Evolutionary conservation across 257 asterid species (phyloP).

Genomic region (Lavandula angustifolia): DNA sequence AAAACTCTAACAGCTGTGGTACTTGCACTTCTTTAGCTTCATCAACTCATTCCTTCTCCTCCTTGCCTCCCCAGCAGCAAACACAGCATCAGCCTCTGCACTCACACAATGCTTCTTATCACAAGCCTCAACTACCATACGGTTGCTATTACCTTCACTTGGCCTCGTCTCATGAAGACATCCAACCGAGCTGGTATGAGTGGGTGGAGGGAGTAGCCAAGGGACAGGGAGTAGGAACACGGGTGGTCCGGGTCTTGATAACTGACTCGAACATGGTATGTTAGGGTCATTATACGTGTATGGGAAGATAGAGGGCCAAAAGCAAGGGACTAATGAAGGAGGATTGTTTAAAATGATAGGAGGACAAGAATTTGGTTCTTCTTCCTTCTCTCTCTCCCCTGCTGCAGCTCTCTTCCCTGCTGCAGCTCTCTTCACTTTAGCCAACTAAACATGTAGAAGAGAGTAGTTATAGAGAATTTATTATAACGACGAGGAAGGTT

Average conservation of each 20-base stretch:
- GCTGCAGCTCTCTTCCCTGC: conserved; percentile 33
- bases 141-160: too few species aligned
- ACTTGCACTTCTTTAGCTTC: too few species aligned
- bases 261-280: not conserved
- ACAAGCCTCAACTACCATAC: too few species aligned
- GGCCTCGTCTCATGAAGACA: too few species aligned
- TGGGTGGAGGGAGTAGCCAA: conserved; percentile 48
- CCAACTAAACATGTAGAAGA: conserved; percentile 43
- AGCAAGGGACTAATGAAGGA: conserved; percentile 45
- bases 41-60: too few species aligned
- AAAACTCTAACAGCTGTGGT: too few species aligned
- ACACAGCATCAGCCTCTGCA: too few species aligned
- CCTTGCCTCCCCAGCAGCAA: too few species aligned
- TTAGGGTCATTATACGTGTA: conserved; percentile 9
- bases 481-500: not conserved
- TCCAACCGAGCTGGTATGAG: conserved; percentile 28
- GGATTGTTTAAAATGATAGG: conserved; percentile 35
- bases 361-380: conserved; percentile 19
- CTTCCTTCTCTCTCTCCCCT: conserved; percentile 16
- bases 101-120: too few species aligned
- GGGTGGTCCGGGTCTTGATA: conserved; percentile 42
- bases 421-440: conserved; percentile 35
- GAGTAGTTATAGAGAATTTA: not conserved
- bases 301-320: conserved; percentile 49
- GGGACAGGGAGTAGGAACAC: conserved; percentile 51